A percentile compares a stretch with the other conserved stretches of the same genome.
Conservation (phyloP, 495 filamentous ascomycete genomes). For the Lichina pygmaea region DNA sequence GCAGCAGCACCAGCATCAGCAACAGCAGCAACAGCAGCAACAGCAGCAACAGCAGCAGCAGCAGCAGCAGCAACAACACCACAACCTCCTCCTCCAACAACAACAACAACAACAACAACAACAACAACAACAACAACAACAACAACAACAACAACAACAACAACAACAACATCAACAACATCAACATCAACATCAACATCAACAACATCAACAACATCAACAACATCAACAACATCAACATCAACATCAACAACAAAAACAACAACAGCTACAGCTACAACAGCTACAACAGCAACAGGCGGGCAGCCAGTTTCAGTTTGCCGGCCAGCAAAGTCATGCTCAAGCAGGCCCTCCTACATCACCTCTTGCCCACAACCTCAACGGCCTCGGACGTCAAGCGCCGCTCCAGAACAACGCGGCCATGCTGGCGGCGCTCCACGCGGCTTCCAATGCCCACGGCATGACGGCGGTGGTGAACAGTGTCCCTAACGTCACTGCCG, state of each 20-base stretch:
- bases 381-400: constrained; percentile 6
- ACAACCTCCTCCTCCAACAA: too few relatives aligned
- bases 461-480: constrained; percentile 24
- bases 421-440: constrained; percentile 25
- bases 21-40: constrained; percentile 16
- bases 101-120: too few relatives aligned
- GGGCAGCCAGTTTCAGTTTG: constrained; percentile 6
- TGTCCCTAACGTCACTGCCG: constrained; percentile 15
- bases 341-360: constrained; percentile 6
- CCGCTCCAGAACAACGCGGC: constrained; percentile 20
- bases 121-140: constrained; percentile 25
- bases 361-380: constrained; percentile 7
- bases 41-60: constrained; percentile 20
- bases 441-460: constrained; percentile 10
- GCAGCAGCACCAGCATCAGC: not conserved
- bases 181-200: constrained; percentile 11
- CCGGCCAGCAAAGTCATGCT: constrained; percentile 12
- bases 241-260: too few relatives aligned
- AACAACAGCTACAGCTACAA: constrained; percentile 26
- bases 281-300: constrained; percentile 17
- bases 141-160: constrained; percentile 18
- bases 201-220: constrained; percentile 22
- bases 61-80: constrained; percentile 8
- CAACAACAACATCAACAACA: constrained; percentile 8
- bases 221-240: constrained; percentile 4